Evolutionary conservation across 768 basidiomycete species (phyloP).

Genomic region (Leccinum incarnatum): DNA sequence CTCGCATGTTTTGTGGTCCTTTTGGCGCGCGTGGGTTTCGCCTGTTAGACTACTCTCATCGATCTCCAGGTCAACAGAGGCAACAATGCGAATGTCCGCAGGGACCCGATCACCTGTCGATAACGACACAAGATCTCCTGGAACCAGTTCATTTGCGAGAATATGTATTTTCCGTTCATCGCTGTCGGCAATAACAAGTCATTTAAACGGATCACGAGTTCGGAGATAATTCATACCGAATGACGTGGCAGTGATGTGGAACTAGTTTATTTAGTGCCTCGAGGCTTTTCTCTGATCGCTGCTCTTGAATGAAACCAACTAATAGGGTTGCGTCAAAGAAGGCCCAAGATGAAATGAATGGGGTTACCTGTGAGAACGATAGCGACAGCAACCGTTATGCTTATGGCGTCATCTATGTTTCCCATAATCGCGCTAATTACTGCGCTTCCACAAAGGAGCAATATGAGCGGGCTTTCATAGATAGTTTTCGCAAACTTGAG

Average conservation of each 20-base stretch:
- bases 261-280: conserved; percentile 97
- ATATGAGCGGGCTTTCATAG: conserved; percentile 90
- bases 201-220: background rate
- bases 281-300: conserved; percentile 89
- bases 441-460: conserved; percentile 88
- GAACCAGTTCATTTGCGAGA: conserved; percentile 96
- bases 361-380: conserved; percentile 90
- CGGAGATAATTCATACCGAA: conserved; percentile 43
- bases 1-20: conserved; percentile 55
- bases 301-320: conserved; percentile 96
- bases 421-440: conserved; percentile 88
- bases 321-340: conserved; percentile 1
- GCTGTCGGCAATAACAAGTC: conserved; percentile 5
- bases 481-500: conserved; percentile 94
- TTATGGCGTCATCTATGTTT: conserved; percentile 92
- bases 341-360: background rate
- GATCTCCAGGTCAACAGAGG: conserved; percentile 85
- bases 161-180: conserved; percentile 66
- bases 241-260: conserved; percentile 92
- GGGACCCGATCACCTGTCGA: conserved; percentile 91
- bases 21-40: conserved; percentile 80
- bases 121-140: conserved; percentile 89
- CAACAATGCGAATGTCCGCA: conserved; percentile 83
- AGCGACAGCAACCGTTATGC: conserved; percentile 86
- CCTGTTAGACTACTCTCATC: conserved; percentile 96